These are phyloP conservation scores for Pseudozyma hubeiensis DNA, from an alignment of 1,284 basidiomycete genomes.

Conservation along the genomic window DNA sequence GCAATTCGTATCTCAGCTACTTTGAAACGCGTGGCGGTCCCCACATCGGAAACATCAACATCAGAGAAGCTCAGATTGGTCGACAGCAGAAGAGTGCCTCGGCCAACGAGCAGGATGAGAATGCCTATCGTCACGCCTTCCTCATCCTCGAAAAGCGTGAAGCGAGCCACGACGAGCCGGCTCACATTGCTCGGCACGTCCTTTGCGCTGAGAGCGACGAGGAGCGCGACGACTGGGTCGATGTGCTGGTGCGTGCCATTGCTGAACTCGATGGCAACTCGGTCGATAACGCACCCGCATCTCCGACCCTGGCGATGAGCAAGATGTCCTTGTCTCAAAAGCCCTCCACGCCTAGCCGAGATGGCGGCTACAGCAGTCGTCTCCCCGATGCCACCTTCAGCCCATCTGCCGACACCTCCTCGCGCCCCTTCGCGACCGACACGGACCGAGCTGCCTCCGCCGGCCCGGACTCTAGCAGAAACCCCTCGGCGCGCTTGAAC, in stretches of 20 bases:
- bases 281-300: slow-evolving; percentile 24
- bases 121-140: slow-evolving; percentile 95
- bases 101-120: slow-evolving; percentile 75
- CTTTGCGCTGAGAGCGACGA: slow-evolving; percentile 93
- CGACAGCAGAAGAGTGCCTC: slow-evolving; percentile 73
- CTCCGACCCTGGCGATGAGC: slow-evolving; percentile 42
- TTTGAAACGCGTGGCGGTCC: slow-evolving; percentile 86
- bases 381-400: slow-evolving; percentile 28
- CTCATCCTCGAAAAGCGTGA: slow-evolving; percentile 89
- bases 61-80: slow-evolving; percentile 88
- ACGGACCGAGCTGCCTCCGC: slow-evolving; percentile 9
- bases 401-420: slow-evolving; percentile 23
- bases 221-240: slow-evolving; percentile 93
- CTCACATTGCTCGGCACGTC: slow-evolving; percentile 84
- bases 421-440: slow-evolving; percentile 15
- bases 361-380: slow-evolving; percentile 19
- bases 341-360: slow-evolving; percentile 17
- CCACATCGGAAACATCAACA: slow-evolving; percentile 86
- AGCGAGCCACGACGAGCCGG: slow-evolving; percentile 43
- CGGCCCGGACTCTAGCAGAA: slow-evolving; percentile 22
- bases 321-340: slow-evolving; percentile 38
- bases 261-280: slow-evolving; percentile 41
- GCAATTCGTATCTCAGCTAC: slow-evolving; percentile 85
- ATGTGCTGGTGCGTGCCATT: slow-evolving; percentile 76
- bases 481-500: slow-evolving; percentile 20